These are phyloP conservation scores for Elaphomyces granulatus DNA, from an alignment of 495 filamentous ascomycete genomes.

Conservation along the genomic window DNA sequence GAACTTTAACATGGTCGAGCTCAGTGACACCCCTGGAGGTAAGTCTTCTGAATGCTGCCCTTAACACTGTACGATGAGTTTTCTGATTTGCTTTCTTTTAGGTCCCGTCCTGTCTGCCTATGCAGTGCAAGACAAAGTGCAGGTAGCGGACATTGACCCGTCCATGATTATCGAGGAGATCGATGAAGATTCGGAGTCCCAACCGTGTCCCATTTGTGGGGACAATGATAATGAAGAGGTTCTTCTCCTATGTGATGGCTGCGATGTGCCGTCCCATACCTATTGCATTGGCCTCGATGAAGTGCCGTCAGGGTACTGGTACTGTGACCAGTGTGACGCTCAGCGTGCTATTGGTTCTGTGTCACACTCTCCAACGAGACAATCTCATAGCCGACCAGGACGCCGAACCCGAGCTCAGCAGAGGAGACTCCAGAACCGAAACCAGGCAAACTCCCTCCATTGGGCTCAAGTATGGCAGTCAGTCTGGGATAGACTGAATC, in stretches of 20 bases:
- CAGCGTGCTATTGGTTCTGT: slow-evolving; percentile 31
- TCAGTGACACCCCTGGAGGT: slow-evolving; percentile 67
- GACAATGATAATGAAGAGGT: slow-evolving; percentile 60
- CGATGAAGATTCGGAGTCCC: slow-evolving; percentile 44
- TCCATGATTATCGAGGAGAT: slow-evolving; percentile 60
- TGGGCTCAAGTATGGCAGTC: slow-evolving; percentile 60
- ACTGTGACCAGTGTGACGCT: slow-evolving; percentile 60
- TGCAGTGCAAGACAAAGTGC: slow-evolving; percentile 72
- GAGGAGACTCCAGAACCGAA: slow-evolving; percentile 25
- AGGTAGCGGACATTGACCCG: slow-evolving; percentile 77
- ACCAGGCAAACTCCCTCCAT: slow-evolving; percentile 32
- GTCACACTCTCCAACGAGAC: slow-evolving; percentile 18
- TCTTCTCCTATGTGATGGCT: slow-evolving; percentile 75
- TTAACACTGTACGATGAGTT: background rate
- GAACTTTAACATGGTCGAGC: slow-evolving; percentile 76
- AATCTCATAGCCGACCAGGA: slow-evolving; percentile 20
- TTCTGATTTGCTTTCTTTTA: slow-evolving; percentile 16
- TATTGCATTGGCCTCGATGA: slow-evolving; percentile 68
- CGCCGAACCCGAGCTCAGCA: slow-evolving; percentile 39
- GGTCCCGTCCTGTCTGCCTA: slow-evolving; percentile 68
- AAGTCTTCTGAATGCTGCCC: slow-evolving; percentile 18
- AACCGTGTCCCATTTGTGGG: slow-evolving; percentile 70
- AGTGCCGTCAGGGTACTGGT: slow-evolving; percentile 67
- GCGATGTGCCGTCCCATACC: slow-evolving; percentile 70
- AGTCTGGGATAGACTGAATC: slow-evolving; percentile 47